Conservation (phyloP, 331 rosid species). For the Arachis monticola region DNA sequence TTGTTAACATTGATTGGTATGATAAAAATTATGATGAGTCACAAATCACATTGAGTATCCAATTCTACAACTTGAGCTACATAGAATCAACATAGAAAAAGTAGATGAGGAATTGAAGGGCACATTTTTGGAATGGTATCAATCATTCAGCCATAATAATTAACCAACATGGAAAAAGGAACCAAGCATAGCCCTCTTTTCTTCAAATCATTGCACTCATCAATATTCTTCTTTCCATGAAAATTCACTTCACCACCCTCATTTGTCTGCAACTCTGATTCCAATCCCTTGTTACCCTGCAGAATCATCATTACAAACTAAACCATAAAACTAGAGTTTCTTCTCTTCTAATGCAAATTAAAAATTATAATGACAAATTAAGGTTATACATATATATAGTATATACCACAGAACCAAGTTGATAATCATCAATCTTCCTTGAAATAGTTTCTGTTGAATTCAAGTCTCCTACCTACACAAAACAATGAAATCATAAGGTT, state of each 20-base stretch:
- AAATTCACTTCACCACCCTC: conserved; percentile 36
- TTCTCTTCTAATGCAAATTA: background rate
- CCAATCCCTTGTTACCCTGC: conserved; percentile 47
- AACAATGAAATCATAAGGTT: background rate
- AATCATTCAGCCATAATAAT: conserved; percentile 60
- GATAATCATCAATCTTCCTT: conserved; percentile 53
- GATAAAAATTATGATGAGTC: conserved; percentile 32
- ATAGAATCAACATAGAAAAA: conserved; percentile 14
- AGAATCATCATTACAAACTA: conserved; percentile 32
- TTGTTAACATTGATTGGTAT: conserved; percentile 37
- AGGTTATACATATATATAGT: conserved; percentile 1
- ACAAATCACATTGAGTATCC: conserved; percentile 30
- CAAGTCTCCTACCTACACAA: conserved; percentile 58
- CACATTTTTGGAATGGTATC: background rate
- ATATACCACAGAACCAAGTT: conserved; percentile 55
- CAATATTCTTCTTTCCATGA: conserved; percentile 39
- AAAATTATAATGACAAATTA: conserved; percentile 5
- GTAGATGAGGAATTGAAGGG: background rate
- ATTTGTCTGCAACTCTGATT: conserved; percentile 45
- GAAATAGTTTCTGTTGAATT: conserved; percentile 45
- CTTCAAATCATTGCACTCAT: conserved; percentile 57
- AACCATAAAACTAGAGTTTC: conserved; percentile 6
- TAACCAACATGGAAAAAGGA: conserved; percentile 76
- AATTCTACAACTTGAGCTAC: conserved; percentile 32
- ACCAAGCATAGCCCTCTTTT: conserved; percentile 78